Evolutionary conservation across 2,329 filamentous ascomycete species (phyloP).

Genomic region (Paraphoma sp.): DNA sequence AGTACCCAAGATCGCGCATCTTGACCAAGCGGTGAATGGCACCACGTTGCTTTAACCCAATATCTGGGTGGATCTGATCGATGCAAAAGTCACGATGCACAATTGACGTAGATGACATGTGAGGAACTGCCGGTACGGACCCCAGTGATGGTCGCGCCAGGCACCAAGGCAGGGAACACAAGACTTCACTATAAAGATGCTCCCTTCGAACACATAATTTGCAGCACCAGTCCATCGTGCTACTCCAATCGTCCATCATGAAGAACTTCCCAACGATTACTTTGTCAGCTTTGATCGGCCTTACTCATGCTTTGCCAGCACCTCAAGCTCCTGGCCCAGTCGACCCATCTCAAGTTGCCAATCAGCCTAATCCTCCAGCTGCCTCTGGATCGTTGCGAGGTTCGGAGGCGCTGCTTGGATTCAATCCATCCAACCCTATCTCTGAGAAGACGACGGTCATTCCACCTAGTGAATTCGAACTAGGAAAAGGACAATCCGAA

Average conservation of each 20-base stretch:
- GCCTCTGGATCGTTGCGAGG: slow-evolving; percentile 47
- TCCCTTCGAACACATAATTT: too few relatives aligned
- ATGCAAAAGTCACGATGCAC: neutral
- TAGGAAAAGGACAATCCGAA: slow-evolving; percentile 46
- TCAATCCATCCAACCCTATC: slow-evolving; percentile 39
- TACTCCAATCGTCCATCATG: neutral
- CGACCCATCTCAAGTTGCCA: slow-evolving; percentile 11
- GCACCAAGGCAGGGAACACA: too few relatives aligned
- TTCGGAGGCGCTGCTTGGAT: slow-evolving; percentile 39
- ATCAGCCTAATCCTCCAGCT: slow-evolving; percentile 32
- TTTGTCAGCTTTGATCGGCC: slow-evolving; percentile 1
- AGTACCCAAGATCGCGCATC: too few relatives aligned
- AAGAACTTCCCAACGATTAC: neutral
- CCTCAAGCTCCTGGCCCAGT: slow-evolving; percentile 14
- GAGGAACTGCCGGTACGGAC: neutral
- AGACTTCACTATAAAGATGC: too few relatives aligned
- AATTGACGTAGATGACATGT: neutral
- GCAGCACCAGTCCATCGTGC: too few relatives aligned
- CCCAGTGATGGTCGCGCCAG: too few relatives aligned
- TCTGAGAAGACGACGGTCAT: slow-evolving; percentile 42
- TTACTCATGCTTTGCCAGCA: slow-evolving; percentile 10
- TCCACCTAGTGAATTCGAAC: slow-evolving; percentile 43
- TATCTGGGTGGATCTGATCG: neutral
- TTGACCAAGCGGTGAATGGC: too few relatives aligned
- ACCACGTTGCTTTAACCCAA: neutral